A percentile compares a stretch with the other conserved stretches of the same genome.
Conservation (phyloP, 768 basidiomycete genomes). For the Pisolithus sp. region DNA sequence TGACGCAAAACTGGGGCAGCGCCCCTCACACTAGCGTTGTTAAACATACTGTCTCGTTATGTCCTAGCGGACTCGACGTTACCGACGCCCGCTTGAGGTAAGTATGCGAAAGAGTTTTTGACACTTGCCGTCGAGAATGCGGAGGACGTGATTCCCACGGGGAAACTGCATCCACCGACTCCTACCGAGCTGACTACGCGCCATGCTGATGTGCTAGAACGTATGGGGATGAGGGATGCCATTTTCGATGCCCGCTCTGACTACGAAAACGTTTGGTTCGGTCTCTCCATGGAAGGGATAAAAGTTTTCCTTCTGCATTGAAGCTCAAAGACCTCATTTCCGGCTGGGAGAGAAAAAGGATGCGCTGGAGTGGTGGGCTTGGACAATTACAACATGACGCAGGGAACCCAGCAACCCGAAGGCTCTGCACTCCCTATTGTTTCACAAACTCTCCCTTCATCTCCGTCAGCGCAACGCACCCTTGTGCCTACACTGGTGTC, state of each 20-base stretch:
- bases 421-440: constrained; percentile 19
- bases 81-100: constrained; percentile 53
- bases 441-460: constrained; percentile 39
- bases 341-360: constrained; percentile 47
- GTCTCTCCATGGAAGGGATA: constrained; percentile 32
- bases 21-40: constrained; percentile 35
- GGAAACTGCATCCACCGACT: constrained; percentile 43
- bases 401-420: constrained; percentile 24
- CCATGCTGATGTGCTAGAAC: constrained; percentile 53
- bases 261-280: constrained; percentile 54
- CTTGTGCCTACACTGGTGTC: constrained; percentile 58
- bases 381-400: constrained; percentile 45
- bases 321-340: constrained; percentile 62
- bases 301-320: constrained; percentile 49
- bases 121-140: constrained; percentile 42
- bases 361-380: constrained; percentile 65
- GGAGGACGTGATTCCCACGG: constrained; percentile 31
- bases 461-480: constrained; percentile 59
- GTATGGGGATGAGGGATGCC: constrained; percentile 46
- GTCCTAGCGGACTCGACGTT: constrained; percentile 34
- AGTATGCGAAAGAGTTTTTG: constrained; percentile 48
- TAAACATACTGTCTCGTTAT: constrained; percentile 28
- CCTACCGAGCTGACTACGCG: constrained; percentile 48
- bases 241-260: constrained; percentile 47
- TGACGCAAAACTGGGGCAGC: constrained; percentile 59